Conservation (phyloP, 306 rosid genomes). For the Pyrus communis region DNA sequence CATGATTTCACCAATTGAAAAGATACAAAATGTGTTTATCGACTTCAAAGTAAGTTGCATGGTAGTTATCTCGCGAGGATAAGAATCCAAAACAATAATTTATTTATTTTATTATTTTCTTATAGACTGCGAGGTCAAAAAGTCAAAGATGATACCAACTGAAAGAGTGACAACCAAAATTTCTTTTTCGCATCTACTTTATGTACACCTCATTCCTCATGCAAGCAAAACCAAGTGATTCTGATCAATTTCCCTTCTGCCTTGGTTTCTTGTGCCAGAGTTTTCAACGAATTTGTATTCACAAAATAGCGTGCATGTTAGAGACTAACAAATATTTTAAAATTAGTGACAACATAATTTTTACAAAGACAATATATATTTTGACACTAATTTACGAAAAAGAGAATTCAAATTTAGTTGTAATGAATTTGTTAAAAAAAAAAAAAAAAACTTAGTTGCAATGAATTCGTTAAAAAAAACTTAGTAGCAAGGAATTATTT, state of each 20-base stretch:
- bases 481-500: background rate
- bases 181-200: background rate
- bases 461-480: background rate
- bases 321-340: too few species aligned
- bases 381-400: too few species aligned
- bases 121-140: background rate
- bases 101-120: background rate
- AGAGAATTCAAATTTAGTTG: background rate
- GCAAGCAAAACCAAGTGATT: background rate
- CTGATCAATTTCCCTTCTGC: background rate
- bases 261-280: background rate
- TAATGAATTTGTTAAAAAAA: too few species aligned
- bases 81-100: background rate
- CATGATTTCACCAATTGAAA: background rate
- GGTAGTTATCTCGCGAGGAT: background rate
- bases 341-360: too few species aligned
- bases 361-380: background rate
- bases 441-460: too few species aligned
- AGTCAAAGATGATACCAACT: background rate
- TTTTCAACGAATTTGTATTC: background rate
- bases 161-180: background rate
- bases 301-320: too few species aligned
- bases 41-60: background rate
- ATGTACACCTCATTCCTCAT: too few species aligned
- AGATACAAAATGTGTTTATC: background rate